These are phyloP conservation scores for Lithohypha guttulata DNA, from an alignment of 2,329 filamentous ascomycete species.

Conservation along the genomic window DNA sequence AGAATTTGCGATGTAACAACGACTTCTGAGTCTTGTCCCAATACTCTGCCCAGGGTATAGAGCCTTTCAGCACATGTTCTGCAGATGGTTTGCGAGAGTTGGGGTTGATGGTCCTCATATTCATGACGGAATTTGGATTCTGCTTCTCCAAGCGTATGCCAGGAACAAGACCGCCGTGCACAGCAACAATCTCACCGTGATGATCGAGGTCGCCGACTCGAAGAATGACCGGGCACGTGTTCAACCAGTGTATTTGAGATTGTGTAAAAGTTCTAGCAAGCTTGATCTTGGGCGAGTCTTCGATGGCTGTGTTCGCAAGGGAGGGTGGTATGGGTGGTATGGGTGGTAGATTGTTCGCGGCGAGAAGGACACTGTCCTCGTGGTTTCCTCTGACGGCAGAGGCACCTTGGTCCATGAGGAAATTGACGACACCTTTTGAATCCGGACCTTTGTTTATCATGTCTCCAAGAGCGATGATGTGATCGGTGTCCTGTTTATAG, in stretches of 20 bases:
- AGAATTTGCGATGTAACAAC: constrained; percentile 14
- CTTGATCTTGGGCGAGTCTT: constrained; percentile 35
- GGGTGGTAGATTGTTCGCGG: constrained; percentile 31
- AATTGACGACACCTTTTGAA: constrained; percentile 63
- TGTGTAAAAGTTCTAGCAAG: constrained; percentile 47
- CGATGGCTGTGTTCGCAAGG: constrained; percentile 18
- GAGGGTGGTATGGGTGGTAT: constrained; percentile 25
- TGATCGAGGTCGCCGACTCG: constrained; percentile 52
- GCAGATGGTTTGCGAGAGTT: constrained; percentile 44
- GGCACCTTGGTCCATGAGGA: constrained; percentile 62
- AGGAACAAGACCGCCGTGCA: constrained; percentile 78
- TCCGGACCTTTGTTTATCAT: constrained; percentile 80
- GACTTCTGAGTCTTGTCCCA: constrained; percentile 41
- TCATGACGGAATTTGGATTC: constrained; percentile 77
- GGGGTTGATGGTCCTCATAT: constrained; percentile 71
- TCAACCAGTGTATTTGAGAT: constrained; percentile 58
- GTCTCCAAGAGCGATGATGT: constrained; percentile 67
- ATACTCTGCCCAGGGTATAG: constrained; percentile 57
- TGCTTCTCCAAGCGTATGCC: constrained; percentile 58
- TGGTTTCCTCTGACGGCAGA: constrained; percentile 85
- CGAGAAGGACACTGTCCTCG: constrained; percentile 73
- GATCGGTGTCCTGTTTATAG: constrained; percentile 54
- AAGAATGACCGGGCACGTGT: constrained; percentile 65
- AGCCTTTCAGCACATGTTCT: constrained; percentile 37
- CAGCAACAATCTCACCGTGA: constrained; percentile 55